These are phyloP conservation scores for Ustilago esculenta DNA, from an alignment of 1,284 basidiomycete genomes.

Conservation along the genomic window DNA sequence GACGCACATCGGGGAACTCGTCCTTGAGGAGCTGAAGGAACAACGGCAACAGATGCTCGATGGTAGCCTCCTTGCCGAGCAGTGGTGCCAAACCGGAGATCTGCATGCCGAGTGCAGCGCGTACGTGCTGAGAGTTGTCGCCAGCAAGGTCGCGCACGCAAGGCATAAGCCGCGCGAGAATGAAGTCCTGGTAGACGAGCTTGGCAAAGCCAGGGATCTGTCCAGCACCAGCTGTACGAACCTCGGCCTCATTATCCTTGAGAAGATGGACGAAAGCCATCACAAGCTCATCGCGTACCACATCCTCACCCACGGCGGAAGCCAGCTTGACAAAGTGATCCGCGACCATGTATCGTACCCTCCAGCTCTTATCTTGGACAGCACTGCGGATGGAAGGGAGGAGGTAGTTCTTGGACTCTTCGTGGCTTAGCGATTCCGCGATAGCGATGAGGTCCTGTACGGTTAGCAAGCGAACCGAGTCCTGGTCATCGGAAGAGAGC, in stretches of 20 bases:
- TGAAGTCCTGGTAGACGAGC: conserved; percentile 91
- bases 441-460: conserved; percentile 96
- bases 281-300: conserved; percentile 93
- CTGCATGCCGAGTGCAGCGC: conserved; percentile 93
- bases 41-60: conserved; percentile 94
- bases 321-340: conserved; percentile 96
- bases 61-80: conserved; percentile 91
- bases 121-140: conserved; percentile 95
- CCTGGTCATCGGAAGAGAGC: conserved; percentile 95
- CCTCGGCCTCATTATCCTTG: conserved; percentile 99
- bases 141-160: conserved; percentile 94
- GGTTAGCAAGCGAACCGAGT: conserved; percentile 94
- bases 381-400: conserved; percentile 79
- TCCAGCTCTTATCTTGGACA: conserved; percentile 97
- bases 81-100: conserved; percentile 97
- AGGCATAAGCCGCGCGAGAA: conserved; percentile 91
- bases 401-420: conserved; percentile 90
- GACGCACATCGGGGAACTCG: conserved; percentile 96
- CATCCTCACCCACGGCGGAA: conserved; percentile 86
- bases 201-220: conserved; percentile 98
- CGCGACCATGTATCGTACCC: conserved; percentile 98
- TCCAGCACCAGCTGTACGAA: conserved; percentile 91
- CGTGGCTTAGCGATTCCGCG: conserved; percentile 81
- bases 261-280: conserved; percentile 91
- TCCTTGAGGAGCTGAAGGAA: conserved; percentile 98